phyloP scores from a whole-genome alignment of 306 rosid genomes.

The peach (Prunus persica) region DNA sequence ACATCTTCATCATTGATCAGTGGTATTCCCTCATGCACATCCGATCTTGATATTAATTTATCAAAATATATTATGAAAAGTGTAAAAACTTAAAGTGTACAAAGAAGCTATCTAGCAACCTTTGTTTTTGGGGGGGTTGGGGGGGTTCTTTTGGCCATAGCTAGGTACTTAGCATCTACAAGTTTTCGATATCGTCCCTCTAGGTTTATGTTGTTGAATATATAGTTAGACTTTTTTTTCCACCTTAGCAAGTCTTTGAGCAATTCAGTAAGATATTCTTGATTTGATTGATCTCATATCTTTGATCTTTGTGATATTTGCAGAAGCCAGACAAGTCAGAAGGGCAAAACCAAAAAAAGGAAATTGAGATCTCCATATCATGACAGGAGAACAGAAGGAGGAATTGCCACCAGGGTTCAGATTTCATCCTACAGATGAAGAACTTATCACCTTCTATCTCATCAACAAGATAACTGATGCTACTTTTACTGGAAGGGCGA shows the following conservation, averaged over 20 bases:
- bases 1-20: not conserved
- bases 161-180: not conserved
- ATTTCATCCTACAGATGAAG: constrained; percentile 95
- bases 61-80: not conserved
- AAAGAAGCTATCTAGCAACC: not conserved
- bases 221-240: not conserved
- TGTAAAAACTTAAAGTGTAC: constrained; percentile 5
- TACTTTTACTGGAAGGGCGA: constrained; percentile 61
- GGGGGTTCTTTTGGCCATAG: not conserved
- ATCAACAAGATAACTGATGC: constrained; percentile 74
- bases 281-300: not conserved
- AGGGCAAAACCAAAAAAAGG: not conserved
- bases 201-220: constrained; percentile 4
- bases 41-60: not conserved
- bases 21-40: not conserved
- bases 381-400: constrained; percentile 40
- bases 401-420: constrained; percentile 87
- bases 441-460: constrained; percentile 74
- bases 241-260: not conserved
- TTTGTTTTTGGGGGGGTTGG: not conserved
- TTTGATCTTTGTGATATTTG: not conserved
- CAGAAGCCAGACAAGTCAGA: not conserved
- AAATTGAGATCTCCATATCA: constrained; percentile 2
- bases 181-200: not conserved
- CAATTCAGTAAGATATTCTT: not conserved